Evolutionary conservation across 768 basidiomycete genomes (phyloP).

Genomic region (Boletus vermiculosoides): DNA sequence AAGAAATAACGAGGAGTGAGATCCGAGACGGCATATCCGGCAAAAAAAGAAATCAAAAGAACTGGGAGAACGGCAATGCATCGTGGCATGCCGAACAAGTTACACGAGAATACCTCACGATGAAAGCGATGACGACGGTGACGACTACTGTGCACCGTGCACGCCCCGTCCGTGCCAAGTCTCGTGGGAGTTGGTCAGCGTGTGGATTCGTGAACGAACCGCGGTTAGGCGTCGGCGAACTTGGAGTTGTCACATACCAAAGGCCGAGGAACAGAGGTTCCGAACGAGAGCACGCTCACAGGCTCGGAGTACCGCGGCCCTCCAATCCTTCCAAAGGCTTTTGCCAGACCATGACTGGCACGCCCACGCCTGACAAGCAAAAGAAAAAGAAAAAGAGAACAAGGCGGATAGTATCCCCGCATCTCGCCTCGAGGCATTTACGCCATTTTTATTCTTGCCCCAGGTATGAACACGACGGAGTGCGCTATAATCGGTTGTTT

Average conservation of each 20-base stretch:
- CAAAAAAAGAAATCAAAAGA: not conserved
- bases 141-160: not conserved
- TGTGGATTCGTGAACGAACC: not conserved
- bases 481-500: not conserved
- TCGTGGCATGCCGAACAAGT: not conserved
- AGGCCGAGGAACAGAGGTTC: not conserved
- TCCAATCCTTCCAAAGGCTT: not conserved
- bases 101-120: not conserved
- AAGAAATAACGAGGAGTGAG: not conserved
- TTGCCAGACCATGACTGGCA: not conserved
- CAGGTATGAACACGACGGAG: constrained; percentile 2
- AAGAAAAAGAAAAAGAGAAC: not conserved
- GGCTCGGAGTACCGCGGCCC: constrained; percentile 13
- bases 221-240: no score
- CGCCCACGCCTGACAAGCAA: not conserved
- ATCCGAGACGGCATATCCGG: not conserved
- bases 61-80: not conserved
- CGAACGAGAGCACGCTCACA: not conserved
- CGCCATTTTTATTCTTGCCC: not conserved
- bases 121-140: not conserved
- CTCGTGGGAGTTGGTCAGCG: constrained; percentile 9
- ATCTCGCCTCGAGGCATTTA: constrained; percentile 15
- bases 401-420: not conserved
- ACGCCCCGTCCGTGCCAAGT: not conserved
- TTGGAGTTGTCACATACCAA: not conserved